Conservation (phyloP, 2,329 filamentous ascomycete species). For the Fusarium longipes region DNA sequence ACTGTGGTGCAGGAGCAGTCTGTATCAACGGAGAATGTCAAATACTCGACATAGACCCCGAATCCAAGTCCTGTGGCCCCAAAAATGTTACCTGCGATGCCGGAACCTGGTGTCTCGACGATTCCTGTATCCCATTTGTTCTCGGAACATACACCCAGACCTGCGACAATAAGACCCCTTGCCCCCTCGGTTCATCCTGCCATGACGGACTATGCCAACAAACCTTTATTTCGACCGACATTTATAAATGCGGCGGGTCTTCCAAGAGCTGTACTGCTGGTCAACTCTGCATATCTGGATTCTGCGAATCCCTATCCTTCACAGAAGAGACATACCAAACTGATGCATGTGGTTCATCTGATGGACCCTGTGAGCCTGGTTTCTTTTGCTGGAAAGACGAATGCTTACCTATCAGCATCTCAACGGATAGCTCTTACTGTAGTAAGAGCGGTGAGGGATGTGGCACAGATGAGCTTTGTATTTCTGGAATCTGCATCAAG, state of each 20-base stretch:
- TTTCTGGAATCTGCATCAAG: slow-evolving; percentile 23
- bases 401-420: slow-evolving; percentile 23
- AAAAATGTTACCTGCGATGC: slow-evolving; percentile 18
- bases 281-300: slow-evolving; percentile 26
- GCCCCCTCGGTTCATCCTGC: slow-evolving; percentile 18
- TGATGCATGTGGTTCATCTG: slow-evolving; percentile 9
- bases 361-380: slow-evolving; percentile 10
- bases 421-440: slow-evolving; percentile 21
- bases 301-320: slow-evolving; percentile 12
- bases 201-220: slow-evolving; percentile 23
- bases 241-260: slow-evolving; percentile 21
- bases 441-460: slow-evolving; percentile 11
- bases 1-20: slow-evolving; percentile 20
- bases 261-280: slow-evolving; percentile 22
- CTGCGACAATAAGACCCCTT: slow-evolving; percentile 17
- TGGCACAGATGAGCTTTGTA: slow-evolving; percentile 14
- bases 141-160: slow-evolving; percentile 30
- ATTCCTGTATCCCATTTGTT: slow-evolving; percentile 27
- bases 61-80: slow-evolving; percentile 22
- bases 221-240: slow-evolving; percentile 17
- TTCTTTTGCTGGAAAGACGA: slow-evolving; percentile 8
- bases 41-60: slow-evolving; percentile 23
- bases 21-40: slow-evolving; percentile 31
- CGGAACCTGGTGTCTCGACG: slow-evolving; percentile 38
- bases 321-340: slow-evolving; percentile 1